Base-by-base conservation (phyloP, 306 rosid genomes). In the Castanea crenata region DNA sequence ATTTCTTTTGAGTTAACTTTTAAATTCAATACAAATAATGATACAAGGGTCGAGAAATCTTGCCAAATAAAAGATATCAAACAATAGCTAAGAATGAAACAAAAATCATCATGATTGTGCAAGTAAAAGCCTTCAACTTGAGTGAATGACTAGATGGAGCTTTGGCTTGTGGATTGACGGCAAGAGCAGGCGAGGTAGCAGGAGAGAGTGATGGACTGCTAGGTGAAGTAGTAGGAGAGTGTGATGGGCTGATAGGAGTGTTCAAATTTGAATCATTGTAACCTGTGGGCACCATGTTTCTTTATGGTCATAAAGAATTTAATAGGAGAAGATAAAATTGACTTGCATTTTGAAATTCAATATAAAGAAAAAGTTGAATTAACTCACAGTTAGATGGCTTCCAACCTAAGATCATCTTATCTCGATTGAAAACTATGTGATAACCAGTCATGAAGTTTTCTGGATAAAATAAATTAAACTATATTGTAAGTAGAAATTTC, bases 361-460 rank as follows among this genome's bases (percentile, higher is more conserved):
- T 20, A 12, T 59, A 19, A 59, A 23, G 4, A 18, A 11, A 34
- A 34, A 78, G 15, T 49, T 38, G 16, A 51, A 74, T 34, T 11
- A 68, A 86, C 99, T 89, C 82, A 93, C 99, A 96, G 41, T 93
- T 34, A 4, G 96, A 87, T 44, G 65, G 76, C 71, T 76, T 90
- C 99, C 98, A 96, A 71, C 97, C 93, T 44, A 96, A 72, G 27
- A 86, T 71, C 85, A 63, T 88, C 84, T 84, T 90, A 29, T 91
- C 92, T 15, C 94, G 96, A 73, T 96, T 95, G 69, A 96, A 96
- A 59, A 85, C 78, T 49, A 93, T 57, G 4, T 81, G 89, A 82
- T 96, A 92, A 58, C 98, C 94, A 32, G 96, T 88, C 98, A 96
- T 96, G 92, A 96, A 89, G 90, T 93, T 93, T 61, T 90, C 99